Conservation (phyloP, 768 basidiomycete genomes). For the Termitomyces sp. region DNA sequence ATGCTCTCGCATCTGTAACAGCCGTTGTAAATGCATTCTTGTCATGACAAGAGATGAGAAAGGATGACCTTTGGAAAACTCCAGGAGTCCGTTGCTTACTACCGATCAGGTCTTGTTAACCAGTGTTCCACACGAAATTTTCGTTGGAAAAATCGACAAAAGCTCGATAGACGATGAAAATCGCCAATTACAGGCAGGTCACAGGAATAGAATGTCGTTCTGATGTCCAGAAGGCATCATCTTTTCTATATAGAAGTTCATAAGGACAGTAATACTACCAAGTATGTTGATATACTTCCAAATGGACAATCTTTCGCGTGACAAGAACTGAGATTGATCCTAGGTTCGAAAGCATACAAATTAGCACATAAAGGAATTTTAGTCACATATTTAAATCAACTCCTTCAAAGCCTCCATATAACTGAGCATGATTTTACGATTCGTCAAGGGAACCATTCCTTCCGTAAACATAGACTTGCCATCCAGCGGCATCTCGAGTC, state of each 20-base stretch:
- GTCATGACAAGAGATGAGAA: no score
- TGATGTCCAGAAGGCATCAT: neutral
- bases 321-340: neutral
- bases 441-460: conserved; percentile 10
- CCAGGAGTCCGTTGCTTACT: neutral
- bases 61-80: no score
- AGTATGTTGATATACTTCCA: neutral
- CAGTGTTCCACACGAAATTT: neutral
- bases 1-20: no score
- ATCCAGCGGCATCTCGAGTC: conserved; percentile 4
- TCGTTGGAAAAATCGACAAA: neutral
- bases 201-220: neutral
- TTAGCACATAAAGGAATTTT: neutral
- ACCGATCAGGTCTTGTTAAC: neutral
- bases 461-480: neutral
- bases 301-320: neutral
- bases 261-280: neutral
- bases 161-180: neutral
- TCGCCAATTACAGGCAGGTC: neutral
- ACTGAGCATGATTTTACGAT: conserved; percentile 9
- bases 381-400: conserved; percentile 1
- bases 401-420: conserved; percentile 15
- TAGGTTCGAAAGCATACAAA: neutral
- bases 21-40: no score
- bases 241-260: neutral